Base-by-base conservation (phyloP, 2,329 filamentous ascomycete species). In the Didymella sp. region DNA sequence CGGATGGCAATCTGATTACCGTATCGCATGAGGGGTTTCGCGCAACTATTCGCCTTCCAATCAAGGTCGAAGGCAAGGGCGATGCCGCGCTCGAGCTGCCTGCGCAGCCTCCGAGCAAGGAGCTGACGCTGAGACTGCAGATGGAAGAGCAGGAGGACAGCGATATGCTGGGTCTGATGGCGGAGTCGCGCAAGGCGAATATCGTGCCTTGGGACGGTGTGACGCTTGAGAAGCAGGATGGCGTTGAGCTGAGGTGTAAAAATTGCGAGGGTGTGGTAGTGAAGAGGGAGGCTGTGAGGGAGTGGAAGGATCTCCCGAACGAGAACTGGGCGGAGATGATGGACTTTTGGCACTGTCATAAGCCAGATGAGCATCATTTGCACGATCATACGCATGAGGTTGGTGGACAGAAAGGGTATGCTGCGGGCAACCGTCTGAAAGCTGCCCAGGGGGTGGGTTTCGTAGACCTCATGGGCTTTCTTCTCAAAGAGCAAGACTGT, bases 271-370 rank as follows among this genome's bases (percentile, higher is more conserved):
- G 38, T 3, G 38, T 61, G 19, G 38, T 75, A 9, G 49, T 76
- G 0, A 22, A 55, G 1, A 51, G 44, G 24, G 67, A 56, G 2
- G 62, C 47, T 12, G 60, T 73, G 9, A 78, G 75, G 35, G 75
- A 78, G 33, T 99, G 95, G 94, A 96, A 94, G 77, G 92, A 99
- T 71, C 80, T 99, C 17, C 95, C 95, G 0, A 96, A 92, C 71
- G 92, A 96, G 68, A 94, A 96, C 70, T 99, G 95, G 95, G 96
- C 95, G 0, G 95, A 99, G 78, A 96, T 99, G 93, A 99, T 99
- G 95, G 96, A 99, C 75, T 96, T 99, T 67, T 99, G 95, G 95
- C 96, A 99, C 76, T 99, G 95, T 71, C 95, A 99, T 76, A 98
- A 98, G 76, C 95, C 96, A 1, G 76, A 81, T 35, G 83, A 87